Base-by-base conservation (phyloP, 1,284 basidiomycete species). In the Leccinum griseonigrum region DNA sequence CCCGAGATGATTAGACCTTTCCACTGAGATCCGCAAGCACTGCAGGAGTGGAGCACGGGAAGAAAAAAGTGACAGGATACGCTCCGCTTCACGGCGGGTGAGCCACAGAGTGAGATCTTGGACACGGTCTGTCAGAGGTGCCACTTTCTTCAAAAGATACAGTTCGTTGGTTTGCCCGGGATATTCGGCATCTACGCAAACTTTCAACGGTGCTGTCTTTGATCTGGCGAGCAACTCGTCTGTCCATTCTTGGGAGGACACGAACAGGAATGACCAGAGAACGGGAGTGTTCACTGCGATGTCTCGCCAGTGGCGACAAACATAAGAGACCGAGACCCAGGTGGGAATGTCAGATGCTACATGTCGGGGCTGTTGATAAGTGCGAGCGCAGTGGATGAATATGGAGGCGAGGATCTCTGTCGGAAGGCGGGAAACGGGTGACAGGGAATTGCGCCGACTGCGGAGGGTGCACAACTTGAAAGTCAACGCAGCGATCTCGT, bases 231-330 rank as follows among this genome's bases (percentile, higher is more conserved):
- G 63, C 65, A 80, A 74, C 57, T 72, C 73, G 40, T 73, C 68
- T 11, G 71, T 74, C 71, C 73, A 76, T 22, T 60, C 55, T 7
- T 63, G 69, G 11, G 67, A 70, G 16, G 61, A 64, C 16, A 74
- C 72, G 1, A 71, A 60, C 18, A 76, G 63, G 56, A 59, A 66
- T 9, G 72, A 70, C 79, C 79, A 81, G n/a, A 80, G 66, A 11
- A 63, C 61, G 0, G 75, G 66, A 58, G 68, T 72, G n/a, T 59
- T 68, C 14, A 78, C 56, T 4, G 77, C 75, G 22, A 76, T 68
- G 1, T 66, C 62, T 16, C 79, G 71, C 77, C 79, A 80, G 55
- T 71, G 69, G 6, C 64, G 70, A 58, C 71, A 79, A n/a, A 79
- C 70, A 56, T 74, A 68, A 9, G 72, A 74, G 29, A 78, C 63